Evolutionary conservation across 2,329 filamentous ascomycete species (phyloP).

Genomic region (Xylaria sp.): DNA sequence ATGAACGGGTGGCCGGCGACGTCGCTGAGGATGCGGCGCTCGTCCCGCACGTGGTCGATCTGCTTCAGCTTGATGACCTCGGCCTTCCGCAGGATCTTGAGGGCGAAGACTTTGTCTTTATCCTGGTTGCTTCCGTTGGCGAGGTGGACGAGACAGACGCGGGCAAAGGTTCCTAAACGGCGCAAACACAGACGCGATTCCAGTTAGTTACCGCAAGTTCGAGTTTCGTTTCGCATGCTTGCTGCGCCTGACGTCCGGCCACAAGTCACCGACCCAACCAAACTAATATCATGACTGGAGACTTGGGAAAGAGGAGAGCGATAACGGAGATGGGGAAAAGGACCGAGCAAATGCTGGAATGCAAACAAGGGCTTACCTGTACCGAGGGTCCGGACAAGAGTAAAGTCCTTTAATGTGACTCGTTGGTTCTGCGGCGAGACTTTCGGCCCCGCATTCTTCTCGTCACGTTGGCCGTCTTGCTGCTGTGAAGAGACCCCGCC

Average conservation of each 20-base stretch:
- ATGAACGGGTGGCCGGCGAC: conserved; percentile 81
- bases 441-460: conserved; percentile 23
- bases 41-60: conserved; percentile 79
- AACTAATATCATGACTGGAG: neutral
- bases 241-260: neutral
- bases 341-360: neutral
- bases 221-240: neutral
- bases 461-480: conserved; percentile 9
- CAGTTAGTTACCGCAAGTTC: conserved; percentile 4
- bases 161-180: conserved; percentile 65
- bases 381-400: conserved; percentile 68
- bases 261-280: neutral
- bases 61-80: conserved; percentile 77
- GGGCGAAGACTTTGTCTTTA: conserved; percentile 64
- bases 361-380: conserved; percentile 50
- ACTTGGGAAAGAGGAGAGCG: neutral
- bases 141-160: conserved; percentile 72
- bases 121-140: conserved; percentile 49
- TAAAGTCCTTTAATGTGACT: conserved; percentile 56
- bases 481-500: conserved; percentile 16
- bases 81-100: conserved; percentile 72
- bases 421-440: conserved; percentile 32
- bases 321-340: neutral
- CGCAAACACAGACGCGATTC: neutral
- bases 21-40: conserved; percentile 70